Percentiles rank a stretch among this genome's conserved stretches.
Conservation (phyloP, 176 grass and related monocot species). For the Phragmites australis region DNA sequence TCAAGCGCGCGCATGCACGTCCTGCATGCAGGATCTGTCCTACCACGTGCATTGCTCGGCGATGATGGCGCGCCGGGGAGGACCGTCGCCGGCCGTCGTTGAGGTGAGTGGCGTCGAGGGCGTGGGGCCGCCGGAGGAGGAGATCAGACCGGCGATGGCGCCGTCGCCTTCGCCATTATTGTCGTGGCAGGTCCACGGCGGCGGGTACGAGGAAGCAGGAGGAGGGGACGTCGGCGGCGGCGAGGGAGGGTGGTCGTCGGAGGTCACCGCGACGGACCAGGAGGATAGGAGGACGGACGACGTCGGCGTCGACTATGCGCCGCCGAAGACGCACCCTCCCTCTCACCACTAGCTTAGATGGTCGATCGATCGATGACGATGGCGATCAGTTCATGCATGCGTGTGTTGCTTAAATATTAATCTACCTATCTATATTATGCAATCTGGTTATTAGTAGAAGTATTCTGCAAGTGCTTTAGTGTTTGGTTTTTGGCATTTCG, state of each 20-base stretch:
- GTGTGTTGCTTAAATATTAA: too few species aligned
- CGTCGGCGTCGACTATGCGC: constrained; percentile 29
- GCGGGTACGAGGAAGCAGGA: neutral
- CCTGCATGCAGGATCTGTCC: constrained; percentile 21
- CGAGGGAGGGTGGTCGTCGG: neutral
- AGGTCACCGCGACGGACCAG: neutral
- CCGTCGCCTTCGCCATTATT: neutral
- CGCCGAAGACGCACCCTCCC: constrained; percentile 49
- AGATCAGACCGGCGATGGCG: neutral
- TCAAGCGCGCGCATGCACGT: neutral
- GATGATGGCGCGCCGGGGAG: neutral
- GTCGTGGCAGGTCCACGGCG: neutral
- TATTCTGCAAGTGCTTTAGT: neutral
- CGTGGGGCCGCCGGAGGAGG: neutral
- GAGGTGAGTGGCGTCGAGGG: neutral
- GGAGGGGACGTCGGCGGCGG: neutral
- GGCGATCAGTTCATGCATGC: constrained; percentile 21
- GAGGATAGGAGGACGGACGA: neutral
- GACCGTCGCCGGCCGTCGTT: neutral
- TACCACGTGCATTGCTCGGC: neutral
- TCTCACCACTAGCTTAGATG: constrained; percentile 34
- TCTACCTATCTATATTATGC: too few species aligned
- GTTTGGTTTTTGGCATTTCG: neutral
- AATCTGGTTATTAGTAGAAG: too few species aligned
- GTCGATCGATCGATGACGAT: neutral